Percentiles rank a stretch among this genome's conserved stretches.
Evolutionary conservation across 306 rosid species (phyloP).

Genomic region (Sechiopsis laciniata): DNA sequence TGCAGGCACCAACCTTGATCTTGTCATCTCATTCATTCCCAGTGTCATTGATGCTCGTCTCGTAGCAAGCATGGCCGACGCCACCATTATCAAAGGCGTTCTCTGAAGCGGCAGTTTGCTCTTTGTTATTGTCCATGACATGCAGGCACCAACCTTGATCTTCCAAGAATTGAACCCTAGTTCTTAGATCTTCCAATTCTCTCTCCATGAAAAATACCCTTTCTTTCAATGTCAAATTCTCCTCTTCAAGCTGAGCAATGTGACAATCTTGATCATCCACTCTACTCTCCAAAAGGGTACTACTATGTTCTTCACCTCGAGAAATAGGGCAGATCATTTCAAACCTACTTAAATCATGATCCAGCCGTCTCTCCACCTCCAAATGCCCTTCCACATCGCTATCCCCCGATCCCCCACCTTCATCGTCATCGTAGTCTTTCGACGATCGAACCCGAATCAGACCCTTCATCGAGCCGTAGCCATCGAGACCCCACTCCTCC

Average conservation of each 20-base stretch:
- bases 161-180: slow-evolving; percentile 50
- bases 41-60: slow-evolving; percentile 31
- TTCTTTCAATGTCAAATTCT: slow-evolving; percentile 67
- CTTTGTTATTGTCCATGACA: slow-evolving; percentile 15
- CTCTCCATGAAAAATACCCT: slow-evolving; percentile 58
- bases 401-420: slow-evolving; percentile 42
- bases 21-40: slow-evolving; percentile 13
- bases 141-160: slow-evolving; percentile 9
- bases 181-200: slow-evolving; percentile 46
- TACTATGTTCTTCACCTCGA: slow-evolving; percentile 44
- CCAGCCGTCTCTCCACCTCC: slow-evolving; percentile 65
- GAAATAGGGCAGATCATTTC: slow-evolving; percentile 63
- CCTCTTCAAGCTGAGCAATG: slow-evolving; percentile 59
- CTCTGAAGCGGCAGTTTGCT: slow-evolving; percentile 21
- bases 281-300: slow-evolving; percentile 55
- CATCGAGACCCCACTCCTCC: slow-evolving; percentile 53
- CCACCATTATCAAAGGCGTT: slow-evolving; percentile 22
- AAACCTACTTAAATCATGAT: slow-evolving; percentile 66
- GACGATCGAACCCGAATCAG: slow-evolving; percentile 42
- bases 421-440: neutral
- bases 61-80: slow-evolving; percentile 30
- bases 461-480: slow-evolving; percentile 57
- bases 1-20: neutral
- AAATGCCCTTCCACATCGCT: slow-evolving; percentile 63
- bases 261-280: slow-evolving; percentile 69